phyloP scores from a whole-genome alignment of 2,329 filamentous ascomycete genomes.

The Didymella pinodella region DNA sequence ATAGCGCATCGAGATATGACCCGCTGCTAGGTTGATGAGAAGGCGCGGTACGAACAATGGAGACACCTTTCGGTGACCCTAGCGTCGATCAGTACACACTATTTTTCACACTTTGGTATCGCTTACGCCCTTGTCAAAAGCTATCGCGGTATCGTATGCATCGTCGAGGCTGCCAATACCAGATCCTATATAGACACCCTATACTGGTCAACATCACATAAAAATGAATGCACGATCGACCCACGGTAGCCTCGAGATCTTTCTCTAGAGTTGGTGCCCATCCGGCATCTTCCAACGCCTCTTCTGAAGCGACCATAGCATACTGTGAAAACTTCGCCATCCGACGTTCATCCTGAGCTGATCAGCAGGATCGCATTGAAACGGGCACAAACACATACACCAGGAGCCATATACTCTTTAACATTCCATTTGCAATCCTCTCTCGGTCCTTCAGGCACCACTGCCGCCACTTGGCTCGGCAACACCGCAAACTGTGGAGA shows the following conservation, averaged over 20 bases:
- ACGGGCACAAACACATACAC: neutral
- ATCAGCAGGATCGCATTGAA: conserved; percentile 1
- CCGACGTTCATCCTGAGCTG: conserved; percentile 68
- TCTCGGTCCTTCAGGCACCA: conserved; percentile 70
- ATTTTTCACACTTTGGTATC: neutral
- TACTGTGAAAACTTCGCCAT: conserved; percentile 95
- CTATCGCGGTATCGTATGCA: conserved; percentile 82
- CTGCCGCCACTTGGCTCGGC: conserved; percentile 83
- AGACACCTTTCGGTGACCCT: conserved; percentile 93
- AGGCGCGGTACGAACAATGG: conserved; percentile 92
- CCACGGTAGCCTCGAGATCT: conserved; percentile 74
- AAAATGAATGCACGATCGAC: conserved; percentile 12
- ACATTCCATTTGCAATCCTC: conserved; percentile 57
- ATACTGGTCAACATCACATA: conserved; percentile 15
- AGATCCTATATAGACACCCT: conserved; percentile 91
- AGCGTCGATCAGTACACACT: neutral
- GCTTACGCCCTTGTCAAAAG: conserved; percentile 75
- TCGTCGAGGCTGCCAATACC: conserved; percentile 95
- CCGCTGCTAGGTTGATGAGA: conserved; percentile 92
- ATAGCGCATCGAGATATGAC: conserved; percentile 92
- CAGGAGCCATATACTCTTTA: conserved; percentile 54
- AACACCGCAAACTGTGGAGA: conserved; percentile 73
- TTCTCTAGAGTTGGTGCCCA: conserved; percentile 71
- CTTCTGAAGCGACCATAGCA: conserved; percentile 83
- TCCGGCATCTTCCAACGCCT: conserved; percentile 83